Base-by-base conservation (phyloP, 148 eudicot species). In the Heliamphora exappendiculata region DNA sequence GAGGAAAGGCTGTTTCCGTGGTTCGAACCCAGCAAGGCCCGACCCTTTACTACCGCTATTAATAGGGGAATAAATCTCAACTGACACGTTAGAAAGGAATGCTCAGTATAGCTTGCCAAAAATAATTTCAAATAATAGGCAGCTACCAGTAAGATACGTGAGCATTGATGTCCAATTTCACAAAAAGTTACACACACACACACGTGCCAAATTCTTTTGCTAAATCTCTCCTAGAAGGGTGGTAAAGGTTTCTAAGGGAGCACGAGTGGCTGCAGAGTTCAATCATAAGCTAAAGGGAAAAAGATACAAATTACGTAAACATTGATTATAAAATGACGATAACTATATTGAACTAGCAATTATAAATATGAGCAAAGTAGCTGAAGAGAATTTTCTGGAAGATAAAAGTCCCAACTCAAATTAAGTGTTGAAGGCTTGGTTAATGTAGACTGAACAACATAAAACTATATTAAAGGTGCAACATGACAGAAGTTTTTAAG, bases 381-480 rank as follows among this genome's bases (percentile, higher is more conserved):
- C 34, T 29, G 66, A 5, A 31, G 66, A 60, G 19, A 28, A 28
- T 12, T 60, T 60, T 31, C 24, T 28, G 19, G 3, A 28, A 28
- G 37, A 28, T 31, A 60, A 36, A 57, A 57, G n/a, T 57, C 7
- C 5, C 31, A 31, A 28, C 66, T 28, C 37, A 31, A 53, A 58
- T 4, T 8, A 33, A 64, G 68, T 33, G 75, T 26, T 16, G 3
- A 71, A 71, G 60, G 45, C 60, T 71, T 51, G 42, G 62, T 28
- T 50, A 41, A 16, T 26, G 7, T 34, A 71, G 75, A 28, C 42
- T 33, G 75, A 50, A 71, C 75, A 33, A n/a, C n/a, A n/a, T n/a
- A n/a, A n/a, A n/a, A n/a, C n/a, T n/a, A n/a, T n/a, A n/a, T n/a
- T n/a, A n/a, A n/a, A n/a, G n/a, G n/a, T n/a, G n/a, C n/a, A n/a